Percentiles rank a stretch among this genome's conserved stretches.
These are phyloP conservation scores for Heterobasidion irregulare DNA, from an alignment of 1,284 basidiomycete genomes.

Conservation along the genomic window DNA sequence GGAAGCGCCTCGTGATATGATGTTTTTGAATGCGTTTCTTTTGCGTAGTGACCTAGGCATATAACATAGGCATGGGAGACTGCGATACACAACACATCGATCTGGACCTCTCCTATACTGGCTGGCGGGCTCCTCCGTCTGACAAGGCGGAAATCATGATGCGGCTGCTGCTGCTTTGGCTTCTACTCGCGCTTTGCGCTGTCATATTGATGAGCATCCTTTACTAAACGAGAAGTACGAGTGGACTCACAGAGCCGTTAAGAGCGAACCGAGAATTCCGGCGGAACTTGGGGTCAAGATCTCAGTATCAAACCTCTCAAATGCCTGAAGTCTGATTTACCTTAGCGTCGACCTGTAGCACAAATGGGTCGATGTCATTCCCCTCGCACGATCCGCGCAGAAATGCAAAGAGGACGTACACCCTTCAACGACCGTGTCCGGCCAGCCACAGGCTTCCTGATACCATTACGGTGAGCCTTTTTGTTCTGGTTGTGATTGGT, in stretches of 20 bases:
- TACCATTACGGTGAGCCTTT: constrained; percentile 97
- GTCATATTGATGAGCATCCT: constrained; percentile 7
- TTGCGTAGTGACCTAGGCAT: constrained; percentile 12
- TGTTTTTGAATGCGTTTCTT: constrained; percentile 10
- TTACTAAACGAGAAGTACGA: constrained; percentile 7
- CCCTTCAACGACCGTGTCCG: constrained; percentile 85
- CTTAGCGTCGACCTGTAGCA: constrained; percentile 74
- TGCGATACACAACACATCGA: constrained; percentile 9
- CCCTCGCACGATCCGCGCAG: background rate
- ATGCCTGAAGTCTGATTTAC: constrained; percentile 29
- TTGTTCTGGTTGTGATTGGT: constrained; percentile 92
- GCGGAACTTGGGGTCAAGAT: constrained; percentile 55
- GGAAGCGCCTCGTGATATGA: background rate
- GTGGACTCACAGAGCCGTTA: constrained; percentile 63
- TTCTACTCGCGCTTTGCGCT: constrained; percentile 60
- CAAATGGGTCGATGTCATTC: constrained; percentile 1
- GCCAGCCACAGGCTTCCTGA: constrained; percentile 74
- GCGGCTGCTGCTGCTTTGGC: constrained; percentile 41
- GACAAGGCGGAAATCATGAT: constrained; percentile 25
- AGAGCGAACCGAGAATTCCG: constrained; percentile 78
- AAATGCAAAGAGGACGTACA: constrained; percentile 45
- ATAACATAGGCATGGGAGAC: constrained; percentile 9
- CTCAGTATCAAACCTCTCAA: background rate
- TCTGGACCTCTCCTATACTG: constrained; percentile 2
- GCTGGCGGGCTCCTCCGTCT: background rate